Conservation (phyloP, 208 protist genomes). For the Leishmania arabica region DNA sequence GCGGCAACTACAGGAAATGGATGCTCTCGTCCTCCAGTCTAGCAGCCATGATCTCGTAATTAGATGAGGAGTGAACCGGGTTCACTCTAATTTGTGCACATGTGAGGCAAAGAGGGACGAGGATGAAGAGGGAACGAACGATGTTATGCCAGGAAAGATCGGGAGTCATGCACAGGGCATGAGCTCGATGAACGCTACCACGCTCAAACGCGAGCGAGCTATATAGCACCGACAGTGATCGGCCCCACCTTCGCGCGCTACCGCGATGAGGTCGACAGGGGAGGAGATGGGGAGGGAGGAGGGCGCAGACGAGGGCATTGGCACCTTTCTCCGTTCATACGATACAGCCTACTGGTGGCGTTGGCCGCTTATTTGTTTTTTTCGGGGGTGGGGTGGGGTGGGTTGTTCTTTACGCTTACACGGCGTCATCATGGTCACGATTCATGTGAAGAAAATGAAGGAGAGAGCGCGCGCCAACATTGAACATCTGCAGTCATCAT, state of each 20-base stretch:
- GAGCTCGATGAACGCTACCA: neutral
- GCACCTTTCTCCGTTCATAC: neutral
- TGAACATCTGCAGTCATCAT: neutral
- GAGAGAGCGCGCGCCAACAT: conserved; percentile 6
- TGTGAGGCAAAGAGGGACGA: neutral
- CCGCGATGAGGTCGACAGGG: neutral
- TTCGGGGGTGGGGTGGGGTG: neutral
- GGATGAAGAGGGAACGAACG: neutral
- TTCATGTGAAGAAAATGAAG: conserved; percentile 8
- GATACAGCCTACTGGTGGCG: neutral
- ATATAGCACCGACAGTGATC: neutral
- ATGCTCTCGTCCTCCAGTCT: neutral
- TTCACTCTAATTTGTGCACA: neutral
- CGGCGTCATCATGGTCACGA: neutral
- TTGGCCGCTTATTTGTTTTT: neutral
- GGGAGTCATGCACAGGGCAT: neutral
- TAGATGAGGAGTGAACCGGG: neutral
- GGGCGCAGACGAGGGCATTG: neutral
- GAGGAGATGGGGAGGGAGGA: neutral
- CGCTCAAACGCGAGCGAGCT: neutral
- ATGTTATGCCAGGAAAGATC: neutral
- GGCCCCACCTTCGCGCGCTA: neutral
- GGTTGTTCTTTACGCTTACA: neutral
- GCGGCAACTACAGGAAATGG: neutral
- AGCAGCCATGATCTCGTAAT: neutral